Percentiles rank a stretch among this genome's conserved stretches.
Conservation (phyloP, 176 grass and related monocot species). For the Aegilops longissima region DNA sequence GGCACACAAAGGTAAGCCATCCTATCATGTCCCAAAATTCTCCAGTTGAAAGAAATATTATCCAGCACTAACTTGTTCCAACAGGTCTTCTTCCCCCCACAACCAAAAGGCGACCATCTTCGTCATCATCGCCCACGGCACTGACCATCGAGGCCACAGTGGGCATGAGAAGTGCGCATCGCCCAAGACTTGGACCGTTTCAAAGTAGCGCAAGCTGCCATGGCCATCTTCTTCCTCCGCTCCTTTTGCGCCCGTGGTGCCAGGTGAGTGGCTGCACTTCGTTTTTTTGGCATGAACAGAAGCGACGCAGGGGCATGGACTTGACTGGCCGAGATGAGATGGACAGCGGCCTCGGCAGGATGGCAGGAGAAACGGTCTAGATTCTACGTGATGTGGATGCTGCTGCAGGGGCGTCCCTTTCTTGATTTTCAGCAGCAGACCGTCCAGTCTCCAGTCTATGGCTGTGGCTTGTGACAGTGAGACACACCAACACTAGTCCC, state of each 20-base stretch:
- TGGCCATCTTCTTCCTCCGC: not conserved
- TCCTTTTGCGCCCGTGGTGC: not conserved
- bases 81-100: conserved; percentile 33
- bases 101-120: not conserved
- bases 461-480: not conserved
- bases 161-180: not conserved
- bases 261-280: conserved; percentile 28
- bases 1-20: not conserved
- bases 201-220: conserved; percentile 18
- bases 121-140: not conserved
- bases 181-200: conserved; percentile 48
- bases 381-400: conserved; percentile 14
- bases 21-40: not conserved
- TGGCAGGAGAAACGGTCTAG: not conserved
- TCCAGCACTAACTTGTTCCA: conserved; percentile 10
- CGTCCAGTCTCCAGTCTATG: conserved; percentile 17
- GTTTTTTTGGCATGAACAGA: not conserved
- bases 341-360: not conserved
- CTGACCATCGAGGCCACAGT: not conserved
- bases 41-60: not conserved
- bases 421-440: conserved; percentile 41
- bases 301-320: conserved; percentile 21
- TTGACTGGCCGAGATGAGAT: not conserved
- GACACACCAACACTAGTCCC: not conserved
- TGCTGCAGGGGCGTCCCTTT: conserved; percentile 1